Percentiles rank a stretch among this genome's conserved stretches.
phyloP scores from a whole-genome alignment of 441 rosid species.

The Corymbia citriodora region DNA sequence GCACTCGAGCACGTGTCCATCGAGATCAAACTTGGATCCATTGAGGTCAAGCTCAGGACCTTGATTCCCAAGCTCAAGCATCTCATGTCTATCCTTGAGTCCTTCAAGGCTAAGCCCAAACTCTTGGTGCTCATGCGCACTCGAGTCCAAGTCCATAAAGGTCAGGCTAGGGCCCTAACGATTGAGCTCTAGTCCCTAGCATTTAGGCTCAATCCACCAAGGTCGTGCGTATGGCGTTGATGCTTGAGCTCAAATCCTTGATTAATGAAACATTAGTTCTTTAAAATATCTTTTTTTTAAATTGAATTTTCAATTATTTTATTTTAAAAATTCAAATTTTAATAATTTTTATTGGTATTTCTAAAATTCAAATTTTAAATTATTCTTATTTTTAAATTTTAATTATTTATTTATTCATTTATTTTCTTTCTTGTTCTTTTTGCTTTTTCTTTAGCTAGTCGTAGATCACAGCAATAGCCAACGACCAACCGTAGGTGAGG shows the following conservation, averaged over 20 bases:
- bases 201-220: too few relatives aligned
- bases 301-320: too few relatives aligned
- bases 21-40: too few relatives aligned
- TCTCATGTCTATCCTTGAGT: rapidly evolving
- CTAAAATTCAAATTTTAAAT: too few relatives aligned
- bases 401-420: too few relatives aligned
- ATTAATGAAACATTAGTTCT: rapidly evolving
- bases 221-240: rapidly evolving
- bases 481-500: rapidly evolving
- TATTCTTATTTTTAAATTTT: too few relatives aligned
- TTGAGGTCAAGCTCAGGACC: too few relatives aligned
- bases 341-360: too few relatives aligned
- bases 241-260: too few relatives aligned
- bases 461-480: rapidly evolving
- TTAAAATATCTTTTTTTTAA: too few relatives aligned
- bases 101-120: rapidly evolving
- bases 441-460: too few relatives aligned
- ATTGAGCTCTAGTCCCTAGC: rapidly evolving
- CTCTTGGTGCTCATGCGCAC: too few relatives aligned
- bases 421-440: rapidly evolving
- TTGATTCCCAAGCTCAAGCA: rapidly evolving
- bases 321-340: rapidly evolving
- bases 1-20: rapidly evolving
- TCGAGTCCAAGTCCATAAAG: rapidly evolving
- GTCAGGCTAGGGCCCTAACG: rapidly evolving